Evolutionary conservation across 495 filamentous ascomycete species (phyloP).

Genomic region (Talaromyces adpressus): DNA sequence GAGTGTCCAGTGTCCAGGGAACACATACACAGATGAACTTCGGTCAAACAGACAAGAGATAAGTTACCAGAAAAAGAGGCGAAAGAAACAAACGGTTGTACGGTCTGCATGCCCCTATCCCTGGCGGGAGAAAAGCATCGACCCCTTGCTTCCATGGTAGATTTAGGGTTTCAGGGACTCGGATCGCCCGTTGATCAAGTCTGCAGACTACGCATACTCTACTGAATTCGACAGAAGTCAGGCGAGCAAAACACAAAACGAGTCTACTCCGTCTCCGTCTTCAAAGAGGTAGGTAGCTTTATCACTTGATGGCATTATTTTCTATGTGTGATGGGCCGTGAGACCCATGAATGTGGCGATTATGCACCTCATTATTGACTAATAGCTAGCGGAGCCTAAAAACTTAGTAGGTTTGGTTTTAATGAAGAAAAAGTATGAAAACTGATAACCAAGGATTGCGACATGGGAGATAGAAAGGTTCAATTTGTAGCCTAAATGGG

Average conservation of each 20-base stretch:
- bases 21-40: neutral
- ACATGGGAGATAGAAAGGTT: neutral
- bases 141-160: neutral
- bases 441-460: neutral
- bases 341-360: neutral
- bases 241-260: neutral
- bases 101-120: neutral
- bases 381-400: neutral
- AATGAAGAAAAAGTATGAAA: neutral
- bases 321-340: neutral
- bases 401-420: neutral
- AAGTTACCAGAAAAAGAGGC: neutral
- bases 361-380: neutral
- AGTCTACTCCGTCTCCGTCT: neutral
- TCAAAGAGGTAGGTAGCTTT: neutral
- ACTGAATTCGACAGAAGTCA: neutral
- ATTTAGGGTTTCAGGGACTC: neutral
- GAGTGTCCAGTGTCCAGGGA: neutral
- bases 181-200: neutral
- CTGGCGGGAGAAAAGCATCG: neutral
- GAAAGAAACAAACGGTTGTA: neutral
- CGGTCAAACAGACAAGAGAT: neutral
- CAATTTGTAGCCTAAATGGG: neutral
- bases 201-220: neutral
- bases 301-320: neutral